Base-by-base conservation (phyloP, 306 rosid genomes). In the Ceratonia siliqua region DNA sequence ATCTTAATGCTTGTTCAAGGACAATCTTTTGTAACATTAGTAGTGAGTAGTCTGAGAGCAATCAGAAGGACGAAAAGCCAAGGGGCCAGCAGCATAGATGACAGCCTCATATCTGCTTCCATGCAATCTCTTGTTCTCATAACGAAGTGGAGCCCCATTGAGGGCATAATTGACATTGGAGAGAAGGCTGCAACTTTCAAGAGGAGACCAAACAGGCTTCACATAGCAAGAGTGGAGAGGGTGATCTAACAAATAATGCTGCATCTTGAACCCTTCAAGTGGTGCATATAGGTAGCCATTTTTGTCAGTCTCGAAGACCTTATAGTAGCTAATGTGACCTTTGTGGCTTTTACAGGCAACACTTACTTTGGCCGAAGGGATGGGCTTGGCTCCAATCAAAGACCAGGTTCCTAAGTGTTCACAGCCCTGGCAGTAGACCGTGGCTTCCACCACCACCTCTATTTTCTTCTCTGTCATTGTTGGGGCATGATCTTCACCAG, bases 371-470 rank as follows among this genome's bases (percentile, higher is more conserved):
- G 98, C 98, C 4, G 85, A 80, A 49, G 89, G 83, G 64, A 90
- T 78, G 3, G 97, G 87, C 74, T 82, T 85, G 56, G 93, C 98
- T 5, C 83, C 92, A 9, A 81, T 64, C 80, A 95, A 58, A 45
- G 99, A 89, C 98, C 97, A 87, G 0, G 86, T 74, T 74, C 98
- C 96, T 11, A 68, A 57, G 52, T 67, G 87, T 4, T 87, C 85
- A 79, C 99, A 95, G 84, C 83, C 90, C 82, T 92, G 96, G 82
- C 98, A 94, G 71, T 86, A 94, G 17, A 94, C 96, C 38, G 76
- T 42, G 5, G 96, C 89, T 81, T 94, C 99, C 25, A 94, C 91
- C 25, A 87, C 92, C 15, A 90, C 87, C 0, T 86, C 84, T 17
- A 72, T 67, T 35, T 82, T 79, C 82, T 88, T 87, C 74, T 78